phyloP scores from a whole-genome alignment of 257 asterid species.

The Solanum sparsipilum region DNA sequence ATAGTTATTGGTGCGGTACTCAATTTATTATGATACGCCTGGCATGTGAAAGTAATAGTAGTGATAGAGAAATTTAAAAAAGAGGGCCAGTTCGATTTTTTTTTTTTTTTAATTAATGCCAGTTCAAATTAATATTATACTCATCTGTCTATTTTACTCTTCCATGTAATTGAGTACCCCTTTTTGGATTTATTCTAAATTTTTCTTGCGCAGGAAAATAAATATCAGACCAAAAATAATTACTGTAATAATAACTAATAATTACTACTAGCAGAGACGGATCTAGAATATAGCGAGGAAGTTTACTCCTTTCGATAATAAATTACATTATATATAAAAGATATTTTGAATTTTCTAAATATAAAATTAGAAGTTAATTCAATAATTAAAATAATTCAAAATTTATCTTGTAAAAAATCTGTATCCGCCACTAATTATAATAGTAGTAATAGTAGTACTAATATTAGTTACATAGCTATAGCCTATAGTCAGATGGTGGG shows the following conservation, averaged over 20 bases:
- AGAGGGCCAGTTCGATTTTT: not conserved
- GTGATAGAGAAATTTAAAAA: not conserved
- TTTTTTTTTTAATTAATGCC: not conserved
- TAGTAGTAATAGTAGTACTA: not conserved
- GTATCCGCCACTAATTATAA: too few relatives aligned
- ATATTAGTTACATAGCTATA: not conserved
- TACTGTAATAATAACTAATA: not conserved
- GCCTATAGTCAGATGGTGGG: not conserved
- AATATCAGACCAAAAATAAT: not conserved
- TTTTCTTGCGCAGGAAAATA: not conserved
- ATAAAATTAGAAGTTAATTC: too few relatives aligned
- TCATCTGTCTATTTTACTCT: not conserved
- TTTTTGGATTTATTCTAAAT: constrained; percentile 2
- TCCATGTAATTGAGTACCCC: constrained; percentile 4
- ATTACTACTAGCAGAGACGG: not conserved
- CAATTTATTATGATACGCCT: not conserved
- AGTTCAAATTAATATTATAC: not conserved
- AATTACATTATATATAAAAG: too few relatives aligned
- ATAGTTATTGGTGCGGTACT: not conserved
- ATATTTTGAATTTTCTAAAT: too few relatives aligned
- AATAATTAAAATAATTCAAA: too few relatives aligned
- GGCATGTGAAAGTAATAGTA: not conserved
- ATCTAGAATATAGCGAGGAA: not conserved
- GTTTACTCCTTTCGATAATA: too few relatives aligned
- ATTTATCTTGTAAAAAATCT: not conserved